phyloP scores from a whole-genome alignment of 192 early-diverging fungal species.

The Mortierella claussenii region DNA sequence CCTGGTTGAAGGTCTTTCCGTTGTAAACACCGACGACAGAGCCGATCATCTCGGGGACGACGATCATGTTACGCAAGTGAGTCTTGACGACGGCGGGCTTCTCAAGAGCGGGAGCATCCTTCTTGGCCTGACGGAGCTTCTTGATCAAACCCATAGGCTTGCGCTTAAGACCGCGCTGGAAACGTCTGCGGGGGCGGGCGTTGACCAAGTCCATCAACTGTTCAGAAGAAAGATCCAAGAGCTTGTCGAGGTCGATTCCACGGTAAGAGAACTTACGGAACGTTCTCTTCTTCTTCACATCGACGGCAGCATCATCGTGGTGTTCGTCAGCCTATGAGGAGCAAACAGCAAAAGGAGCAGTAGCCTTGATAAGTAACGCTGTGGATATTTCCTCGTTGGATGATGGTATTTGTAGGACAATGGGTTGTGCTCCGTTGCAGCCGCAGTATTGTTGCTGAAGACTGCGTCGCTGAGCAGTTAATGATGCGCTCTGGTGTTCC shows the following conservation, averaged over 20 bases:
- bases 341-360: background rate
- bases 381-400: background rate
- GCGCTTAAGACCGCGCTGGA: conserved; percentile 98
- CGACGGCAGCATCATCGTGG: conserved; percentile 51
- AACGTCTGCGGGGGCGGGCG: conserved; percentile 95
- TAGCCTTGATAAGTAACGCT: background rate
- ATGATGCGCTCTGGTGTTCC: no score
- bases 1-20: conserved; percentile 99
- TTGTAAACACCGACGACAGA: conserved; percentile 97
- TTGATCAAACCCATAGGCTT: conserved; percentile 99
- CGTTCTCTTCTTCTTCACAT: conserved; percentile 86
- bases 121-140: conserved; percentile 99
- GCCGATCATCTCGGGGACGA: conserved; percentile 99
- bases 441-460: no score
- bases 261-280: conserved; percentile 99
- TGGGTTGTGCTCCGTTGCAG: no score
- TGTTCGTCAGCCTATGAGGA: conserved; percentile 49
- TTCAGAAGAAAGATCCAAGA: conserved; percentile 92
- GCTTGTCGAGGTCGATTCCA: conserved; percentile 95
- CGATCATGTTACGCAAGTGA: conserved; percentile 99
- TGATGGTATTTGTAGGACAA: background rate
- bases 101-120: conserved; percentile 87
- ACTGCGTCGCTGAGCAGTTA: no score
- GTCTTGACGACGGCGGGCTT: conserved; percentile 98
- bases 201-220: conserved; percentile 95